Conservation (phyloP, 805 yeast genomes). For the Hanseniaspora meyeri region DNA sequence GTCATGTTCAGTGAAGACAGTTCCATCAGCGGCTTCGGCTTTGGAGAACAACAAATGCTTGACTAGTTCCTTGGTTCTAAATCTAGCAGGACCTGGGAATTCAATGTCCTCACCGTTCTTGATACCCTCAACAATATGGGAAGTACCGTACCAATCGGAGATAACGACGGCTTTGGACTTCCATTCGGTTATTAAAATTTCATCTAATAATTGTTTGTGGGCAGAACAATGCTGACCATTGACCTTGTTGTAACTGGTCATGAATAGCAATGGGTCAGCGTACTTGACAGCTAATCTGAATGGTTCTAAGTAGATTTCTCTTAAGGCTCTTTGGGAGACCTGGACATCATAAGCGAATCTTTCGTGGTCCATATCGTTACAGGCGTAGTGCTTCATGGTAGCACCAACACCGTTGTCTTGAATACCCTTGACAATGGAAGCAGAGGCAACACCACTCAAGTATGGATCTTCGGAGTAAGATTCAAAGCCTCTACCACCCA, state of each 20-base stretch:
- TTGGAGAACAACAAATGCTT: conserved; percentile 33
- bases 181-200: conserved; percentile 46
- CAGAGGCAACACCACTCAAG: conserved; percentile 35
- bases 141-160: conserved; percentile 57
- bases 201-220: conserved; percentile 32
- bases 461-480: conserved; percentile 52
- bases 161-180: conserved; percentile 42
- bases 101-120: conserved; percentile 51
- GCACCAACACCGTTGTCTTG: conserved; percentile 42
- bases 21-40: conserved; percentile 27
- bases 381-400: conserved; percentile 49
- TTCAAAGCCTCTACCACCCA: conserved; percentile 55
- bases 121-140: conserved; percentile 35
- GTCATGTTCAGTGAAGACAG: conserved; percentile 17
- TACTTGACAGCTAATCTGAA: conserved; percentile 47
- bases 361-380: conserved; percentile 51
- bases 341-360: conserved; percentile 38
- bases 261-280: conserved; percentile 41
- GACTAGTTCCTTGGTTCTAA: conserved; percentile 31
- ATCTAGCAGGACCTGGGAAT: conserved; percentile 52
- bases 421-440: conserved; percentile 42
- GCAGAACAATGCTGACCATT: conserved; percentile 50
- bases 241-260: conserved; percentile 54
- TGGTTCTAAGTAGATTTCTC: conserved; percentile 54
- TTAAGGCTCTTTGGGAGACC: conserved; percentile 46